These are phyloP conservation scores for Massarina eburnea DNA, from an alignment of 2,329 filamentous ascomycete genomes.

Conservation along the genomic window DNA sequence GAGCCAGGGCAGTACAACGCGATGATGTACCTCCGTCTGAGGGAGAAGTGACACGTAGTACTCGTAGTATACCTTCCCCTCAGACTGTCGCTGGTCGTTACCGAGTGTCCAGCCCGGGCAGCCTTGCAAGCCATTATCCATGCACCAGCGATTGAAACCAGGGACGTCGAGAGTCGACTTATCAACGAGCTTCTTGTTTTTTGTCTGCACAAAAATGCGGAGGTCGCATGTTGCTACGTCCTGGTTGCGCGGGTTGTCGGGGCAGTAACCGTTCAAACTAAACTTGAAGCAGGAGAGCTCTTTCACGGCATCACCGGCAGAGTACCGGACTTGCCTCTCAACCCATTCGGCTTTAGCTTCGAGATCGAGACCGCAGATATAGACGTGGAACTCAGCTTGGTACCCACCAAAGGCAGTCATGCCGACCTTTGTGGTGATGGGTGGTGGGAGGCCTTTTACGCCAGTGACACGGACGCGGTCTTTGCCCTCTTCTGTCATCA, in stretches of 20 bases:
- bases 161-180: conserved; percentile 24
- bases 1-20: conserved; percentile 34
- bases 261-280: conserved; percentile 33
- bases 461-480: conserved; percentile 49
- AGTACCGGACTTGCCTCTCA: conserved; percentile 33
- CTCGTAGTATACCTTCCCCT: conserved; percentile 29
- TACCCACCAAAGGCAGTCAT: conserved; percentile 48
- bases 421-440: conserved; percentile 49
- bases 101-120: conserved; percentile 45
- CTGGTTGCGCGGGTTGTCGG: conserved; percentile 32
- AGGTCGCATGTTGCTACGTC: conserved; percentile 43
- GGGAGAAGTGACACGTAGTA: conserved; percentile 30
- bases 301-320: too few species aligned
- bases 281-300: too few species aligned
- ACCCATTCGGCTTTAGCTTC: conserved; percentile 48
- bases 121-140: conserved; percentile 40
- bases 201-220: conserved; percentile 30
- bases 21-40: conserved; percentile 22
- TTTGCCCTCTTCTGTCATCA: conserved; percentile 50
- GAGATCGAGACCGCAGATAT: conserved; percentile 49
- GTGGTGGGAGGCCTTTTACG: conserved; percentile 29
- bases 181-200: conserved; percentile 22
- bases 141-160: conserved; percentile 34
- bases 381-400: conserved; percentile 41
- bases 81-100: conserved; percentile 24